A percentile compares a stretch with the other conserved stretches of the same genome.
phyloP scores from a whole-genome alignment of 805 yeast species.

The Metahyphopichia silvanorum region DNA sequence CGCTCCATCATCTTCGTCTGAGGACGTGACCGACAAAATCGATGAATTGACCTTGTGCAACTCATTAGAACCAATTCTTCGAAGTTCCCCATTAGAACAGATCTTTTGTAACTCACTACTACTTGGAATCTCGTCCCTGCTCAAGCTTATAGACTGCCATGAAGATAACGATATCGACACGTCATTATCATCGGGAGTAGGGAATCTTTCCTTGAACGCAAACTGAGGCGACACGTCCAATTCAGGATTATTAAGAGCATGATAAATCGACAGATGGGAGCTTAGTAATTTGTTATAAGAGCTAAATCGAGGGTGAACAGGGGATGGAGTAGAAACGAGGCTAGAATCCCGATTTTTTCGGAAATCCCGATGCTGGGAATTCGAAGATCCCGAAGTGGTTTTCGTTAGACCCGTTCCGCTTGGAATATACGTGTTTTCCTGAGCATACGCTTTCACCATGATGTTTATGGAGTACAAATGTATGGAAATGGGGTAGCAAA shows the following conservation, averaged over 20 bases:
- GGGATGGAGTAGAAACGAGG: too few relatives aligned
- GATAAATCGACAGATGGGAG: slow-evolving; percentile 36
- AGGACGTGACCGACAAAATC: slow-evolving; percentile 25
- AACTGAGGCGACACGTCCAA: slow-evolving; percentile 23
- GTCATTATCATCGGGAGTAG: slow-evolving; percentile 3
- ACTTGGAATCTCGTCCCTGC: slow-evolving; percentile 17
- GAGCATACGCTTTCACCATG: too few relatives aligned
- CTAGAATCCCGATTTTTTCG: too few relatives aligned
- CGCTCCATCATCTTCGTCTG: slow-evolving; percentile 21
- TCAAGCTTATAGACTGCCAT: slow-evolving; percentile 26
- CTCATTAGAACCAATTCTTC: background rate
- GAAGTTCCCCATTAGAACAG: background rate
- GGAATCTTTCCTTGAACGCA: slow-evolving; percentile 4
- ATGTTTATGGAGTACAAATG: too few relatives aligned
- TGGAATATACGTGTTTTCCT: too few relatives aligned
- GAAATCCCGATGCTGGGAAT: too few relatives aligned
- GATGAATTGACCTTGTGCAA: slow-evolving; percentile 7
- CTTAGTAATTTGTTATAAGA: slow-evolving; percentile 20
- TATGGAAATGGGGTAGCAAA: too few relatives aligned
- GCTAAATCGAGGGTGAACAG: too few relatives aligned
- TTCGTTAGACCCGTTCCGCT: too few relatives aligned
- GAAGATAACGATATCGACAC: slow-evolving; percentile 14
- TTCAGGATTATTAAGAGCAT: slow-evolving; percentile 39
- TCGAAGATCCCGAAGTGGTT: too few relatives aligned
- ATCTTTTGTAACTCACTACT: slow-evolving; percentile 14